Conservation (phyloP, 495 filamentous ascomycete species). For the Saxophila tyrrhenica region DNA sequence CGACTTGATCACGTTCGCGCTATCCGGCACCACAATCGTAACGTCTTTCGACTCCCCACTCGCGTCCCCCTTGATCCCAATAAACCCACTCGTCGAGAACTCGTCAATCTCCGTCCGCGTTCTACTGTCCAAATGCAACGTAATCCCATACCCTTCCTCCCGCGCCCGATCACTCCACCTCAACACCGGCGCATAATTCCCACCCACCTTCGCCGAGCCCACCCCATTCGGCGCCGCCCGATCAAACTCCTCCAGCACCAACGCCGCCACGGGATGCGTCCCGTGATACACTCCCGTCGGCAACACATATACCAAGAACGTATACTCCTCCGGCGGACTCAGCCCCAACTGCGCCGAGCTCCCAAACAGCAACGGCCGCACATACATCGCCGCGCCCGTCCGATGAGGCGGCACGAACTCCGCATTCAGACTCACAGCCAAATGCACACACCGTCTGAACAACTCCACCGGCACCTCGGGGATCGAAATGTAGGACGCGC, state of each 20-base stretch:
- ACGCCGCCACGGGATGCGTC: constrained; percentile 27
- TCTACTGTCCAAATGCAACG: constrained; percentile 38
- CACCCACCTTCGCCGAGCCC: constrained; percentile 45
- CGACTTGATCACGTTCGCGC: constrained; percentile 29
- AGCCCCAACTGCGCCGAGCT: constrained; percentile 27
- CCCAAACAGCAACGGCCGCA: constrained; percentile 36
- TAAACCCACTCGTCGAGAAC: constrained; percentile 38
- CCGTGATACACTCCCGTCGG: constrained; percentile 34
- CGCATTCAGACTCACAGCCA: constrained; percentile 33
- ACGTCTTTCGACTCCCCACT: constrained; percentile 12
- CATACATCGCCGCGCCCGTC: constrained; percentile 33
- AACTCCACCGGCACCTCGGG: constrained; percentile 31
- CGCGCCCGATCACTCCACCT: constrained; percentile 32
- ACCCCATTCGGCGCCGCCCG: constrained; percentile 44
- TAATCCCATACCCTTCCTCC: constrained; percentile 35
- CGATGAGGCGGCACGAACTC: constrained; percentile 35
- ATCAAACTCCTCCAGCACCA: constrained; percentile 47
- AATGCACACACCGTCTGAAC: constrained; percentile 29
- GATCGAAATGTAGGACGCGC: constrained; percentile 29
- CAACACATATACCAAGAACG: constrained; percentile 34
- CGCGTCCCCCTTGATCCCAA: constrained; percentile 30
- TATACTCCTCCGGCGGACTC: constrained; percentile 29
- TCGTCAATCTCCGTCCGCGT: constrained; percentile 37
- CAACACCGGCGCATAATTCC: constrained; percentile 49
- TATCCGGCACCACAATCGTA: constrained; percentile 29